A percentile compares a stretch with the other conserved stretches of the same genome.
These are phyloP conservation scores for Cladosporium colombiae DNA, from an alignment of 2,329 filamentous ascomycete species.

Conservation along the genomic window DNA sequence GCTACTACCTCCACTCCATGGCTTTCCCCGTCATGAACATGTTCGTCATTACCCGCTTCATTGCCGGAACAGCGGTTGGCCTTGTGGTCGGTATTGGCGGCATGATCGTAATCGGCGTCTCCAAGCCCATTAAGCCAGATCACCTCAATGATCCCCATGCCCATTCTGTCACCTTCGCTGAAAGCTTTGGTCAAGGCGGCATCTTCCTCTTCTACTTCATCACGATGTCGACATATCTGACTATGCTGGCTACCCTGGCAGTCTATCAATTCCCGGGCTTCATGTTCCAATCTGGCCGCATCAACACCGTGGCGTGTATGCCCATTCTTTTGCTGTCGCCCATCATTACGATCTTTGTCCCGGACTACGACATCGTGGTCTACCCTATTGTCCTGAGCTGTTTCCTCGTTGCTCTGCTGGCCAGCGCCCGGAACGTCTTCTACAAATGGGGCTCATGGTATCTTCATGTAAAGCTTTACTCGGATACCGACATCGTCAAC, in stretches of 20 bases:
- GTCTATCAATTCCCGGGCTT: constrained; percentile 53
- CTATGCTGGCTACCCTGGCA: constrained; percentile 53
- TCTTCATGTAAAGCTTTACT: constrained; percentile 50
- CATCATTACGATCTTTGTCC: constrained; percentile 53
- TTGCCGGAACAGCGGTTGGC: constrained; percentile 45
- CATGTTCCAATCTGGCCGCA: constrained; percentile 59
- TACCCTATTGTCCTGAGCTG: constrained; percentile 58
- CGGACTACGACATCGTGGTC: constrained; percentile 56
- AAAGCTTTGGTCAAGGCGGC: constrained; percentile 41
- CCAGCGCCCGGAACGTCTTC: constrained; percentile 56
- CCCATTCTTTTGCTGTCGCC: constrained; percentile 60
- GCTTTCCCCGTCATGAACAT: constrained; percentile 58
- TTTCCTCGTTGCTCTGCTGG: constrained; percentile 54
- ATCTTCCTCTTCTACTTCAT: constrained; percentile 63
- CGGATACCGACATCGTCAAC: constrained; percentile 52
- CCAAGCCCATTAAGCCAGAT: too few relatives aligned
- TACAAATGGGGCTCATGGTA: constrained; percentile 63
- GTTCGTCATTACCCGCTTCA: constrained; percentile 55
- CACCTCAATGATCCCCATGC: too few relatives aligned
- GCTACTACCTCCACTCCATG: constrained; percentile 62
- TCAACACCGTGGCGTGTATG: constrained; percentile 56
- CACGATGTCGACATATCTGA: constrained; percentile 60
- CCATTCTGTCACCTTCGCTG: not conserved
- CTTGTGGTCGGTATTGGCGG: constrained; percentile 53
- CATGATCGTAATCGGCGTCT: constrained; percentile 47